Conservation (phyloP, 2,329 filamentous ascomycete genomes). For the Paraphoma chrysanthemicola region DNA sequence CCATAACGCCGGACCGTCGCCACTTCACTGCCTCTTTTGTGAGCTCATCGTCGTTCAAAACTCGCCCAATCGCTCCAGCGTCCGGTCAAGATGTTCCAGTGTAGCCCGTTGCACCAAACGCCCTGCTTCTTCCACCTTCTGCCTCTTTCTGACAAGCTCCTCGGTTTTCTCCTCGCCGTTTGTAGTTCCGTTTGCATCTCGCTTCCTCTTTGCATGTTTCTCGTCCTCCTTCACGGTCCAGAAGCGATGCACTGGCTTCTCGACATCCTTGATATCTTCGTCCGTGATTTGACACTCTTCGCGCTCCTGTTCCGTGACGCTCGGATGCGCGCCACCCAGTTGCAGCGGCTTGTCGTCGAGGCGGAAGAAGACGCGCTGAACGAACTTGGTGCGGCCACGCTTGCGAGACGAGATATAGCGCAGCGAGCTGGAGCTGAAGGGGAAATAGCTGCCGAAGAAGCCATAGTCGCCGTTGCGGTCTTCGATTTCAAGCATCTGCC, state of each 20-base stretch:
- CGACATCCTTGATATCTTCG: constrained; percentile 20
- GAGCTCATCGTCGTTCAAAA: neutral
- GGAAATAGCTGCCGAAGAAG: constrained; percentile 26
- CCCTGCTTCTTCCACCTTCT: constrained; percentile 5
- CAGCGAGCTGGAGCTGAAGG: constrained; percentile 16
- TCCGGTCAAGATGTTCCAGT: constrained; percentile 6
- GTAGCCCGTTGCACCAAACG: constrained; percentile 2
- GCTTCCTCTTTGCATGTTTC: constrained; percentile 16
- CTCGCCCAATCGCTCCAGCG: constrained; percentile 2
- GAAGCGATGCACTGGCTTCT: constrained; percentile 31
- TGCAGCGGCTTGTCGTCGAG: constrained; percentile 26
- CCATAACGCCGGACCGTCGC: neutral
- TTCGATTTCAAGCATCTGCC: constrained; percentile 42
- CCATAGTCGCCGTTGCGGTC: constrained; percentile 21
- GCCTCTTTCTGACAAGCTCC: constrained; percentile 3
- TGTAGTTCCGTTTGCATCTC: neutral
- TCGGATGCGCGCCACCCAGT: constrained; percentile 2
- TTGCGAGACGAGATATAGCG: constrained; percentile 26
- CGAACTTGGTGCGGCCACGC: constrained; percentile 33
- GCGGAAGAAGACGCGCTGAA: constrained; percentile 44
- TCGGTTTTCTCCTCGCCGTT: neutral
- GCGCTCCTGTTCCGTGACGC: constrained; percentile 21
- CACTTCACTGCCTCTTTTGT: neutral
- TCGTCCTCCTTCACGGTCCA: constrained; percentile 21
- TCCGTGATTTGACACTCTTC: constrained; percentile 35